Conservation (phyloP, 106 monocot genomes). For the Cymbidium sinense region DNA sequence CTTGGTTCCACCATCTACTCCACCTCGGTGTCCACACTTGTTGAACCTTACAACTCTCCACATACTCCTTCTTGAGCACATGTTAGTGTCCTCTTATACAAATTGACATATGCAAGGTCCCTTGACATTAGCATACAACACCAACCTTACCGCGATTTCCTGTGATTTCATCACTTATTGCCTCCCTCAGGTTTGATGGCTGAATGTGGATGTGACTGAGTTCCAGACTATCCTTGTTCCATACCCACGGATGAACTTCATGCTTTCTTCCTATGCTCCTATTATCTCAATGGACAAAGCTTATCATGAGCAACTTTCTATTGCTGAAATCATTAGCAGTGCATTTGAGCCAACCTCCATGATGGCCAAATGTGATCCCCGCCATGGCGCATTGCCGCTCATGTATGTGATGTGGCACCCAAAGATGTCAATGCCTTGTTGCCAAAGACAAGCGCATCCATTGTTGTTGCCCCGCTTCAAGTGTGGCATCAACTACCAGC, state of each 20-base stretch:
- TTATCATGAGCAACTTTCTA: conserved; percentile 44
- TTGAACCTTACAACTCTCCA: conserved; percentile 24
- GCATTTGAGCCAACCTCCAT: conserved; percentile 40
- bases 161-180: conserved; percentile 31
- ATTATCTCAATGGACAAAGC: conserved; percentile 38
- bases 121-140: conserved; percentile 20
- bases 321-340: conserved; percentile 39
- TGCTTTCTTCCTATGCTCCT: conserved; percentile 36
- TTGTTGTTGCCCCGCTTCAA: conserved; percentile 88
- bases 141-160: conserved; percentile 18
- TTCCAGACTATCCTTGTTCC: conserved; percentile 50
- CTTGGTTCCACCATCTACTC: conserved; percentile 22
- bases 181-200: conserved; percentile 34
- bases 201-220: conserved; percentile 37
- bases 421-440: conserved; percentile 64
- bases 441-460: conserved; percentile 76
- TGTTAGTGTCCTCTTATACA: conserved; percentile 16
- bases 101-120: conserved; percentile 21
- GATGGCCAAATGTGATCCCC: conserved; percentile 53
- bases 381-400: conserved; percentile 43
- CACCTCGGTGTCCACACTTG: conserved; percentile 18
- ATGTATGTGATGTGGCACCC: conserved; percentile 69
- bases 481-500: conserved; percentile 91
- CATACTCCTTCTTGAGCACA: conserved; percentile 23
- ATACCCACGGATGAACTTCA: conserved; percentile 46